Conservation (phyloP, 2,329 filamentous ascomycete genomes). For the Achaetomium macrosporum region DNA sequence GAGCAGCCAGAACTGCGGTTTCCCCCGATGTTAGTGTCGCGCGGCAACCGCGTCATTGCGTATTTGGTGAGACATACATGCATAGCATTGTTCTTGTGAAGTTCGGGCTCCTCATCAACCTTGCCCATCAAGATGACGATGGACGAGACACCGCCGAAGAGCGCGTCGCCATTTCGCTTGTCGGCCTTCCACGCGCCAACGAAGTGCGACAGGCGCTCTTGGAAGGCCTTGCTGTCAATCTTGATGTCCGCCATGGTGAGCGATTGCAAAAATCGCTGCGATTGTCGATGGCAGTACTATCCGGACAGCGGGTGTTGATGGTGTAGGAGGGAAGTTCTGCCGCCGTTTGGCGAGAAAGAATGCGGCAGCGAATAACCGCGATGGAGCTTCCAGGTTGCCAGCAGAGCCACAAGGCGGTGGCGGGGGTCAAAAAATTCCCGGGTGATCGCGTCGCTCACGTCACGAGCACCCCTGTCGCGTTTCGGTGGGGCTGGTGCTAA, state of each 20-base stretch:
- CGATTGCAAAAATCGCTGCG: constrained; percentile 24
- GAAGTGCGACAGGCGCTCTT: constrained; percentile 84
- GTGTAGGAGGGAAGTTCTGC: constrained; percentile 11
- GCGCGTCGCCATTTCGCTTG: constrained; percentile 76
- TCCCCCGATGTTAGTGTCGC: constrained; percentile 8
- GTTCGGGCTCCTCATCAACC: constrained; percentile 69
- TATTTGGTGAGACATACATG: constrained; percentile 59
- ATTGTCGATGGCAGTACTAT: constrained; percentile 20
- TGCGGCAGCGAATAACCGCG: constrained; percentile 16
- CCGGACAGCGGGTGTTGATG: constrained; percentile 8
- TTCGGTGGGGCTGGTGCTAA: constrained; percentile 19
- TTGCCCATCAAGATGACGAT: constrained; percentile 92
- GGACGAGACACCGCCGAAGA: constrained; percentile 81
- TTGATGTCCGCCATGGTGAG: constrained; percentile 72
- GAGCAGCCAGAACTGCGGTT: constrained; percentile 82
- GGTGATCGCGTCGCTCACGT: constrained; percentile 22
- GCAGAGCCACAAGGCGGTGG: constrained; percentile 18
- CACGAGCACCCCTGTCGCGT: constrained; percentile 19
- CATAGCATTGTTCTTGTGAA: constrained; percentile 93
- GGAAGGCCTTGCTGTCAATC: constrained; percentile 91
- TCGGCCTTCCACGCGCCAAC: constrained; percentile 93
- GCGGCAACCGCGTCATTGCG: neutral
- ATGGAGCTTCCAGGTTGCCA: constrained; percentile 8
- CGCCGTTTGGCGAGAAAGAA: constrained; percentile 10
- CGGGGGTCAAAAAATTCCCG: constrained; percentile 21